phyloP scores from a whole-genome alignment of 2,329 filamentous ascomycete species.

The Drechmeria coniospora region DNA sequence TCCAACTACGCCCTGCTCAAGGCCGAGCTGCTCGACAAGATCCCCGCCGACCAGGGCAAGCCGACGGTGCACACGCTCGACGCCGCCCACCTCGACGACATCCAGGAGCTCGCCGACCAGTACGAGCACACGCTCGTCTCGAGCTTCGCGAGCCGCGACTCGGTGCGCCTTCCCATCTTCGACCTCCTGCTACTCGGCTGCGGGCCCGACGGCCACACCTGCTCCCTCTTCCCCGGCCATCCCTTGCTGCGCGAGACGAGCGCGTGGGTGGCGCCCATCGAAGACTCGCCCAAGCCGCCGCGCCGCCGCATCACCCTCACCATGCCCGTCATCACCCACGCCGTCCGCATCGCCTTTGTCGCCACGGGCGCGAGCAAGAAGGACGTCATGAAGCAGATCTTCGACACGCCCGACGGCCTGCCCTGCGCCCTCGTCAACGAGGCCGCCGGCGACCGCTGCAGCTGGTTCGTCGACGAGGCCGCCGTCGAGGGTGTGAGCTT shows the following conservation, averaged over 20 bases:
- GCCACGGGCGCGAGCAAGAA: constrained; percentile 83
- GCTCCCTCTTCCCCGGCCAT: constrained; percentile 87
- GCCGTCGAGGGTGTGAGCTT: constrained; percentile 78
- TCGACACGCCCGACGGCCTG: constrained; percentile 61
- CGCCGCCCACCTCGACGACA: constrained; percentile 46
- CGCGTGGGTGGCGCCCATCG: constrained; percentile 85
- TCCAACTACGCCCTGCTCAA: constrained; percentile 89
- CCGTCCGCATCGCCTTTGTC: constrained; percentile 76
- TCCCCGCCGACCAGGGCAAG: constrained; percentile 44
- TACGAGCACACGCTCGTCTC: constrained; percentile 82
- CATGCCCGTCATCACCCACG: constrained; percentile 78
- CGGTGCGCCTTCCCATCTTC: constrained; percentile 86
- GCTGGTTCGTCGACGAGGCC: constrained; percentile 84
- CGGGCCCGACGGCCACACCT: constrained; percentile 93
- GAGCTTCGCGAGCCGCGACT: constrained; percentile 82
- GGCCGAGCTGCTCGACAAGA: constrained; percentile 74
- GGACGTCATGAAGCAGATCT: constrained; percentile 83
- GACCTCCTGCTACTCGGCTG: constrained; percentile 87
- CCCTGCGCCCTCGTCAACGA: constrained; percentile 84
- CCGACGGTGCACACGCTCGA: constrained; percentile 74
- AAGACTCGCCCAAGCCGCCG: constrained; percentile 90
- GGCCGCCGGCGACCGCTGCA: constrained; percentile 68
- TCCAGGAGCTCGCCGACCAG: constrained; percentile 81
- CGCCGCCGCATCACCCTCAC: constrained; percentile 82
- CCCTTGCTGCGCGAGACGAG: constrained; percentile 69